Evolutionary conservation across 768 basidiomycete genomes (phyloP), one percentile per base, ranked within the genome.

Genomic region (Rhizopogon sp.): DNA sequence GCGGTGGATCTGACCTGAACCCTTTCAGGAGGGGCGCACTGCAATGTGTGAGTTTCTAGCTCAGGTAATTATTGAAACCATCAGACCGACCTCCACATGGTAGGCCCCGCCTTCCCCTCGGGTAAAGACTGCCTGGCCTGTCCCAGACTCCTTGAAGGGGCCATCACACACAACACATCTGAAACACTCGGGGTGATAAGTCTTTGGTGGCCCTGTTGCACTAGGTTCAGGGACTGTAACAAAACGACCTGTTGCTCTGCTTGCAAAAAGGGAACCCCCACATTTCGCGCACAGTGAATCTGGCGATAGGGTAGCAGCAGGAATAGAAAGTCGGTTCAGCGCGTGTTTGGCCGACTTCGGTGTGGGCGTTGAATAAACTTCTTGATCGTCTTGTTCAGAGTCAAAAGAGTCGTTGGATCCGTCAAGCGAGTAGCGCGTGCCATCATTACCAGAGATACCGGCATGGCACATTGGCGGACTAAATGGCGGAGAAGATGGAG

Each of bases 171-270:
- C 72, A 20, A 67, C 73, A 62, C 90, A 93, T 51, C 78, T 81
- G 69, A 93, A 92, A 65, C 90, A 93, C 42, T 82, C 78, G 3
- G 80, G 75, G 60, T 93, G 90, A 62, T 88, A 93, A 20, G 78
- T 76, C 65, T 79, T 78, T n/a, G 82, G 77, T 22, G 72, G 70
- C 16, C 73, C 74, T 54, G 61, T 64, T 2, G 68, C 61, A 37
- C 65, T 68, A 50, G 71, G 67, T 54, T 79, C 80, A 6, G 89
- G 87, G 29, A 90, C 80, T 2, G 87, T 87, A 33, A 91, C 81
- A 66, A 84, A 91, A 55, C 79, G 80, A 41, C 86, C 84, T 6
- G 79, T 81, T 53, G 79, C 79, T 28, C 73, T 75, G 3, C 76
- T 69, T 42, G 76, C 78, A 65, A 88, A 86, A 49, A 92, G 74